Percentiles rank a stretch among this genome's conserved stretches.
phyloP scores from a whole-genome alignment of 306 rosid genomes.

The Fragaria iinumae region DNA sequence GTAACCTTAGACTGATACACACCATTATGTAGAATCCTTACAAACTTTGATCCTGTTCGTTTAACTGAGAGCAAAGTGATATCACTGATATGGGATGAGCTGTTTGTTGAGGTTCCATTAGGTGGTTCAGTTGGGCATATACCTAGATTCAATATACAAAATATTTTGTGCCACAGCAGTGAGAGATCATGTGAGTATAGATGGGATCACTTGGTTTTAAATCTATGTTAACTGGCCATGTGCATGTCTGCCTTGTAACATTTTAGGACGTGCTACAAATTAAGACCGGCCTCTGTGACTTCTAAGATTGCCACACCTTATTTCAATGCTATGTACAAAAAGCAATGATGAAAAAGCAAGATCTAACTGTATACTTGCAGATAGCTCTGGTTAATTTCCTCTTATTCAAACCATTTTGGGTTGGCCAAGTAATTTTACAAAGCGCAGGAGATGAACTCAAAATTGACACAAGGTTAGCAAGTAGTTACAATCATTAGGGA shows the following conservation, averaged over 20 bases:
- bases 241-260: conserved; percentile 8
- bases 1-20: neutral
- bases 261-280: conserved; percentile 1
- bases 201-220: conserved; percentile 13
- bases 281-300: neutral
- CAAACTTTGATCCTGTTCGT: neutral
- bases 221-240: conserved; percentile 30
- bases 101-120: neutral
- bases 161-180: conserved; percentile 3
- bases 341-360: neutral
- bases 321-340: neutral
- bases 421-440: too few species aligned
- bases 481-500: too few species aligned
- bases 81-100: neutral
- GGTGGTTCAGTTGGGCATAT: conserved; percentile 6
- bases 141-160: conserved; percentile 9
- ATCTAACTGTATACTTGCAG: neutral
- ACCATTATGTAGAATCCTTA: neutral
- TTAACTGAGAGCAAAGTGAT: neutral
- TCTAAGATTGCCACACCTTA: neutral
- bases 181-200: conserved; percentile 1
- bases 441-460: too few species aligned
- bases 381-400: too few species aligned
- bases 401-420: too few species aligned
- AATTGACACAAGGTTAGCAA: too few species aligned